These are phyloP conservation scores for Mitragyna speciosa DNA, from an alignment of 257 asterid species.

Conservation along the genomic window DNA sequence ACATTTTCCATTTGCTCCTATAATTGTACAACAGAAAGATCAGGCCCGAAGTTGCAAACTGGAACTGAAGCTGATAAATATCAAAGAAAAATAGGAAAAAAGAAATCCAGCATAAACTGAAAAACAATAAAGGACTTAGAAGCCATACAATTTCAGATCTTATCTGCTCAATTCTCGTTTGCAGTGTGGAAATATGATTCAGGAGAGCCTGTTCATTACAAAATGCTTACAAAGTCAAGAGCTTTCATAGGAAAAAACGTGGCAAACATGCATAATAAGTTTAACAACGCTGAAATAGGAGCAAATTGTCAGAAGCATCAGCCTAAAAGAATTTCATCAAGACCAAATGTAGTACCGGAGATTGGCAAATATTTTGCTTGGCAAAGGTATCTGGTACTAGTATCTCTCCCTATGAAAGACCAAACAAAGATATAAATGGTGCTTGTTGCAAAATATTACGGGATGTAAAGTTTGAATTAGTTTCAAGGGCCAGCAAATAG, in stretches of 20 bases:
- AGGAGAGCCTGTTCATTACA: constrained; percentile 59
- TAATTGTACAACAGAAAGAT: constrained; percentile 7
- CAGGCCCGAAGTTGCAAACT: background rate
- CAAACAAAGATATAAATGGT: background rate
- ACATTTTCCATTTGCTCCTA: constrained; percentile 76
- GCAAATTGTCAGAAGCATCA: background rate
- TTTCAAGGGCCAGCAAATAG: too few relatives aligned
- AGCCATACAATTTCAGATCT: constrained; percentile 67
- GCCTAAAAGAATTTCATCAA: background rate
- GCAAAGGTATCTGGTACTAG: background rate
- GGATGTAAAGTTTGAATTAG: background rate
- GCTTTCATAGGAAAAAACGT: background rate
- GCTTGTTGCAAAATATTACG: background rate
- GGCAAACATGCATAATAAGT: background rate
- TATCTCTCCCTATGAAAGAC: background rate
- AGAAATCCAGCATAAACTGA: background rate
- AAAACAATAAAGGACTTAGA: constrained; percentile 15
- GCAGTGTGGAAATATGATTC: constrained; percentile 59
- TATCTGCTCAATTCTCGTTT: constrained; percentile 54
- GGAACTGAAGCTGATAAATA: background rate
- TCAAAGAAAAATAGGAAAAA: background rate
- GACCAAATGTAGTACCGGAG: background rate
- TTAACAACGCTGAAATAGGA: background rate
- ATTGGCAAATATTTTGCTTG: background rate
- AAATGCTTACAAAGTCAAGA: constrained; percentile 12